These are phyloP conservation scores for Paraphoma chrysanthemicola DNA, from an alignment of 2,329 filamentous ascomycete genomes.

Conservation along the genomic window DNA sequence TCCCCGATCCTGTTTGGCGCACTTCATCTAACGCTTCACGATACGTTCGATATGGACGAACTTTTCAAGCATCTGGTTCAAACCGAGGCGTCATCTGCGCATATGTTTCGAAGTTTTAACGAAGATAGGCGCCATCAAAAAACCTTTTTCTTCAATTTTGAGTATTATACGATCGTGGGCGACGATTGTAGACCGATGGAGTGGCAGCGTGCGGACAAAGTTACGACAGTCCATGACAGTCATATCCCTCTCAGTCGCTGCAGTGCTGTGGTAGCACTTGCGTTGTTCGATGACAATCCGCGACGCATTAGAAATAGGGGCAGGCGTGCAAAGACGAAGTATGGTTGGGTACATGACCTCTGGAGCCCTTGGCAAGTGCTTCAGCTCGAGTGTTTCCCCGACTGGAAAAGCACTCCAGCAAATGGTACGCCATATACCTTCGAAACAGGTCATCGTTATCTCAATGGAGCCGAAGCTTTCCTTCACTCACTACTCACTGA, in stretches of 20 bases:
- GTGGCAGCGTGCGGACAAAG: slow-evolving; percentile 65
- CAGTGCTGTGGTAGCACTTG: slow-evolving; percentile 65
- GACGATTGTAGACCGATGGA: slow-evolving; percentile 63
- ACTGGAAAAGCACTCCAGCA: slow-evolving; percentile 55
- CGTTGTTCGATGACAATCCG: slow-evolving; percentile 60
- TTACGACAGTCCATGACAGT: slow-evolving; percentile 48
- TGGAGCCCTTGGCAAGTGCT: slow-evolving; percentile 67
- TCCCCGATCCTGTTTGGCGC: slow-evolving; percentile 66
- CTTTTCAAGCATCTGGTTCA: slow-evolving; percentile 63
- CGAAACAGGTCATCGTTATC: slow-evolving; percentile 62
- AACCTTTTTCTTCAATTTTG: slow-evolving; percentile 69
- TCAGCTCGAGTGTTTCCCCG: slow-evolving; percentile 44
- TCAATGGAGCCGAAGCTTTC: slow-evolving; percentile 69
- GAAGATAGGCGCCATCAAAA: slow-evolving; percentile 57
- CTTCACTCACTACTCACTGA: slow-evolving; percentile 65
- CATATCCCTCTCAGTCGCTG: slow-evolving; percentile 68
- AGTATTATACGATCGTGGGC: slow-evolving; percentile 69
- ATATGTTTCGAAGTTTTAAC: slow-evolving; percentile 60
- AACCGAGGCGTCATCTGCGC: slow-evolving; percentile 52
- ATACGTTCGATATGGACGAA: slow-evolving; percentile 69
- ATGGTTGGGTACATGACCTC: slow-evolving; percentile 64
- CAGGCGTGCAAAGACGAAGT: slow-evolving; percentile 55
- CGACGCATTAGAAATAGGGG: slow-evolving; percentile 59
- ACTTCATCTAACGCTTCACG: slow-evolving; percentile 64
- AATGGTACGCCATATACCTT: slow-evolving; percentile 60